Conservation (phyloP, 75 land plant genomes). For the Pseudotsuga menziesii region DNA sequence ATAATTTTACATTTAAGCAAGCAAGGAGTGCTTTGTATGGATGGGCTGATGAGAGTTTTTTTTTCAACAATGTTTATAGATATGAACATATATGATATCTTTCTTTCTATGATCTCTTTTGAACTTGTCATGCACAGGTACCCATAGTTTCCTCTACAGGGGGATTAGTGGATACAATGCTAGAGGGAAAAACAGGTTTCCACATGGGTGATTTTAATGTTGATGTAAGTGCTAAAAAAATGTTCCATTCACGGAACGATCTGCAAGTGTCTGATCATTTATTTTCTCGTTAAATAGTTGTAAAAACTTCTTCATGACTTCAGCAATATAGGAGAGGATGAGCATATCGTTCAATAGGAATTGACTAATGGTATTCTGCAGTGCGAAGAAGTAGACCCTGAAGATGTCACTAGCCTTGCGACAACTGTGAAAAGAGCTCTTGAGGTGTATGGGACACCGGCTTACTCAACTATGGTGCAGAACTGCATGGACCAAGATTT, state of each 20-base stretch:
- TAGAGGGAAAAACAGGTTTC: constrained; percentile 87
- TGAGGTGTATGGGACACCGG: constrained; percentile 49
- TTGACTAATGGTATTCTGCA: constrained; percentile 24
- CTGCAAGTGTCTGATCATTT: too few relatives aligned
- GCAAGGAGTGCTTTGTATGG: too few relatives aligned
- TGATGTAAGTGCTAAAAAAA: constrained; percentile 40
- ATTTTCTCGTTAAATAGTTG: background rate
- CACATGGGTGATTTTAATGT: constrained; percentile 77
- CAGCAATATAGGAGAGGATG: too few relatives aligned
- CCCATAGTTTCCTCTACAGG: constrained; percentile 76
- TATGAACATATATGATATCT: too few relatives aligned
- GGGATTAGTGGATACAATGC: constrained; percentile 87
- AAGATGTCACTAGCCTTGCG: constrained; percentile 57
- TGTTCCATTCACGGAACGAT: background rate
- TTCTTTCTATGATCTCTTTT: background rate
- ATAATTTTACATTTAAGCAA: too few relatives aligned
- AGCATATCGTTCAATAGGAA: background rate
- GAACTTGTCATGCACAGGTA: constrained; percentile 29
- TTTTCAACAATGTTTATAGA: too few relatives aligned
- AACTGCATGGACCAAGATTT: constrained; percentile 92
- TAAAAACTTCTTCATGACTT: too few relatives aligned
- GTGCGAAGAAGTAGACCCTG: constrained; percentile 82
- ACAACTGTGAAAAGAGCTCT: constrained; percentile 57
- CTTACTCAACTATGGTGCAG: constrained; percentile 54
- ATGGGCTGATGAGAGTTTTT: too few relatives aligned